Conservation (phyloP, 352 stramenopile species). For the Globisporangium cylindrosporum region DNA sequence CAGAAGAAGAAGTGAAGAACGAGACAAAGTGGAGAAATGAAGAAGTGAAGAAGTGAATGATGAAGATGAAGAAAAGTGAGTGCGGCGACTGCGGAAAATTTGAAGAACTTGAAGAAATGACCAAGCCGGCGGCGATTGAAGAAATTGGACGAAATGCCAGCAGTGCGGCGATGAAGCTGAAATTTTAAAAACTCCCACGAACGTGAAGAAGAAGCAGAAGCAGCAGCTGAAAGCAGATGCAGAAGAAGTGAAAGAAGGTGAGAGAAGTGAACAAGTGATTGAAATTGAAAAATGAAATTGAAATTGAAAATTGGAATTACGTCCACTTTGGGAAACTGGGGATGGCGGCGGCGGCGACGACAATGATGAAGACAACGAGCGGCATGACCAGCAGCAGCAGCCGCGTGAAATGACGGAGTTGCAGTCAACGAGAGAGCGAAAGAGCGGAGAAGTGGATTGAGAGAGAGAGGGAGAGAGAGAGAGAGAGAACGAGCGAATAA, state of each 20-base stretch:
- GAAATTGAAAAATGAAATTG: constrained; percentile 4
- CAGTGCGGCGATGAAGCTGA: not conserved
- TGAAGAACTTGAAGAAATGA: not conserved
- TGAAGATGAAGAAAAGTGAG: constrained; percentile 18
- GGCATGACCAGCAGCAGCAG: no score
- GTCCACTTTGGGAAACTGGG: not conserved
- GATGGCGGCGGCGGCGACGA: not conserved
- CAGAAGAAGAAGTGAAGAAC: constrained; percentile 29
- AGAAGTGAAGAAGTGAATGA: constrained; percentile 20
- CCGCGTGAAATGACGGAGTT: not conserved
- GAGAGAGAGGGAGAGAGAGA: no score
- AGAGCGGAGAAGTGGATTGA: not conserved
- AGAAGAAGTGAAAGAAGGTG: constrained; percentile 1
- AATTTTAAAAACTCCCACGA: not conserved
- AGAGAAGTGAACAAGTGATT: constrained; percentile 3
- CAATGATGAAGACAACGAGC: not conserved
- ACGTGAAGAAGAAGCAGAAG: not conserved
- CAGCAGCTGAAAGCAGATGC: not conserved
- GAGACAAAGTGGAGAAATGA: constrained; percentile 15
- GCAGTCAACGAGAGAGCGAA: not conserved
- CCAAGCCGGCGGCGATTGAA: not conserved
- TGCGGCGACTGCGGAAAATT: not conserved
- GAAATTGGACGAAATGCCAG: not conserved
- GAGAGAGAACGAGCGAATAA: not conserved
- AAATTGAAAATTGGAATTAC: constrained; percentile 1